Conservation (phyloP, 2,329 filamentous ascomycete genomes). For the Hypoxylon sp. region DNA sequence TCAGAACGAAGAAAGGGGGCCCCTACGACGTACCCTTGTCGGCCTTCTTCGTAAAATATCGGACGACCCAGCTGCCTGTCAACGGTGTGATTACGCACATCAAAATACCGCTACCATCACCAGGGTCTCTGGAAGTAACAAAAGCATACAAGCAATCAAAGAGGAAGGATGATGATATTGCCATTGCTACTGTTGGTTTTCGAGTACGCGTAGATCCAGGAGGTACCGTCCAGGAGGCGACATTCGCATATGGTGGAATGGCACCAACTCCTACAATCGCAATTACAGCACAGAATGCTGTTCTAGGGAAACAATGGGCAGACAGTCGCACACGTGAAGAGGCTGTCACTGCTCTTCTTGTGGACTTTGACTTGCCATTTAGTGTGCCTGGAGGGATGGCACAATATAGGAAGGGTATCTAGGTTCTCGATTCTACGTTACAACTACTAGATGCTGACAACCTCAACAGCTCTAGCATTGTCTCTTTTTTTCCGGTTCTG, state of each 20-base stretch:
- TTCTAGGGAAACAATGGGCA: conserved; percentile 82
- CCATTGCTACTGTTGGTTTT: conserved; percentile 90
- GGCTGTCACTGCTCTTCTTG: conserved; percentile 84
- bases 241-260: conserved; percentile 93
- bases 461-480: conserved; percentile 71
- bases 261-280: conserved; percentile 87
- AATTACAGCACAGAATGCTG: conserved; percentile 77
- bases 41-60: conserved; percentile 90
- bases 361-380: conserved; percentile 88
- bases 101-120: conserved; percentile 78
- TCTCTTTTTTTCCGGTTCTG: conserved; percentile 98
- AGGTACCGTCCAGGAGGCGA: conserved; percentile 78
- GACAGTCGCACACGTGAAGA: conserved; percentile 86
- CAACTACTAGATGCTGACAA: conserved; percentile 17
- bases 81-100: conserved; percentile 88
- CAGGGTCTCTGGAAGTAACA: conserved; percentile 81
- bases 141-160: conserved; percentile 95
- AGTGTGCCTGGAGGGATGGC: conserved; percentile 96
- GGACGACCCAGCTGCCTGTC: conserved; percentile 81
- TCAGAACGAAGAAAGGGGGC: conserved; percentile 78
- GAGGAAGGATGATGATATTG: conserved; percentile 96
- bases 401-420: conserved; percentile 76
- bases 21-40: conserved; percentile 84
- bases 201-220: conserved; percentile 77
- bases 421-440: background rate